Evolutionary conservation across 257 asterid genomes (phyloP).

Genomic region (Oldenlandia corymbosa): DNA sequence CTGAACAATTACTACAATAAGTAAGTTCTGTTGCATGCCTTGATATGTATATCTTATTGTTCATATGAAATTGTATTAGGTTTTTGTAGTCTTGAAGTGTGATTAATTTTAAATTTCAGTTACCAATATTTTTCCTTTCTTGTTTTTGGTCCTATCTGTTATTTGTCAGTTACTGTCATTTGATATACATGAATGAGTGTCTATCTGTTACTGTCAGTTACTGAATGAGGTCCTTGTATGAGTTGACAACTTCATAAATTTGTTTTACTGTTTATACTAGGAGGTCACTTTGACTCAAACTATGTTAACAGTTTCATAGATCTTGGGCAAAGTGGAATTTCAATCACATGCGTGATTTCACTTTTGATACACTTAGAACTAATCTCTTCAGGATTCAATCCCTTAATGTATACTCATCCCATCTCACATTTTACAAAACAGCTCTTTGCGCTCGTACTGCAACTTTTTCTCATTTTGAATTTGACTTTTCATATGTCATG

Average conservation of each 20-base stretch:
- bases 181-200: background rate
- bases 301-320: background rate
- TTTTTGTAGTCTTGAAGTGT: background rate
- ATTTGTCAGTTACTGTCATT: background rate
- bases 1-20: conserved; percentile 55
- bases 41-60: background rate
- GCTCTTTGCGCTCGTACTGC: too few relatives aligned
- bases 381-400: background rate
- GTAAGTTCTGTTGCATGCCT: conserved; percentile 41
- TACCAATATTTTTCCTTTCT: background rate
- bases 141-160: too few relatives aligned
- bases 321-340: background rate
- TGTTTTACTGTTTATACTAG: background rate
- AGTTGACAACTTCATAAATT: background rate
- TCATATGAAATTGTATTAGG: background rate
- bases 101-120: background rate
- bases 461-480: too few relatives aligned
- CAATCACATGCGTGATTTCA: background rate
- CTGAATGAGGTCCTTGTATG: background rate
- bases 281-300: background rate
- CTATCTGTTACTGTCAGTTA: too few relatives aligned
- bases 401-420: too few relatives aligned
- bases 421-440: too few relatives aligned
- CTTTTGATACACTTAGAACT: background rate
- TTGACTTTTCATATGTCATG: too few relatives aligned